Conservation (phyloP, 2,329 filamentous ascomycete genomes). For the Aspergillus uvarum region DNA sequence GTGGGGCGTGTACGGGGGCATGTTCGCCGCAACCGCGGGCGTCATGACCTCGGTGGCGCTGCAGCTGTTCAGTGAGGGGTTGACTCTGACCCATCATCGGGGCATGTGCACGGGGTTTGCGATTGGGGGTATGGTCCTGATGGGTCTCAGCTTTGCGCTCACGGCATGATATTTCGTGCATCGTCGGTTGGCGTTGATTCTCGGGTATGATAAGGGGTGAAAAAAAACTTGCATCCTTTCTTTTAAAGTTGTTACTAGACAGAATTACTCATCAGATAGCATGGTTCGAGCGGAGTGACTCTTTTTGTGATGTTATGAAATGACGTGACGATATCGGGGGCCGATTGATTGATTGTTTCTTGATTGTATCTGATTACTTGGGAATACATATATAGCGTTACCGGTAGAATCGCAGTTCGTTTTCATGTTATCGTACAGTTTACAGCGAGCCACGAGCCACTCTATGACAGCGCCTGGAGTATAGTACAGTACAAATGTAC, state of each 20-base stretch:
- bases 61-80: conserved; percentile 81
- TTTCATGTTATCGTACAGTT: neutral
- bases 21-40: conserved; percentile 87
- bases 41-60: conserved; percentile 95
- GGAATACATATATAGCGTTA: no score
- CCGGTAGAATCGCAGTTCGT: neutral
- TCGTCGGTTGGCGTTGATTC: neutral
- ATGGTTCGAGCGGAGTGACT: neutral
- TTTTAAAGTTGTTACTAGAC: neutral
- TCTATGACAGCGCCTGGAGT: neutral
- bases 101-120: conserved; percentile 40
- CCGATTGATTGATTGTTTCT: neutral
- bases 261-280: neutral
- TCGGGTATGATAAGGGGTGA: neutral
- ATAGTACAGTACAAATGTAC: neutral
- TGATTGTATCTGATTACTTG: neutral
- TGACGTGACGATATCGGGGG: neutral
- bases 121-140: conserved; percentile 69
- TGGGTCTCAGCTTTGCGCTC: conserved; percentile 81
- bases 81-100: conserved; percentile 65
- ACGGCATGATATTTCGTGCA: conserved; percentile 53
- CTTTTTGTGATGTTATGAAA: neutral
- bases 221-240: neutral
- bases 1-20: conserved; percentile 56
- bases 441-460: neutral